These are phyloP conservation scores for Umbilicaria muhlenbergii DNA, from an alignment of 495 filamentous ascomycete species.

Conservation along the genomic window DNA sequence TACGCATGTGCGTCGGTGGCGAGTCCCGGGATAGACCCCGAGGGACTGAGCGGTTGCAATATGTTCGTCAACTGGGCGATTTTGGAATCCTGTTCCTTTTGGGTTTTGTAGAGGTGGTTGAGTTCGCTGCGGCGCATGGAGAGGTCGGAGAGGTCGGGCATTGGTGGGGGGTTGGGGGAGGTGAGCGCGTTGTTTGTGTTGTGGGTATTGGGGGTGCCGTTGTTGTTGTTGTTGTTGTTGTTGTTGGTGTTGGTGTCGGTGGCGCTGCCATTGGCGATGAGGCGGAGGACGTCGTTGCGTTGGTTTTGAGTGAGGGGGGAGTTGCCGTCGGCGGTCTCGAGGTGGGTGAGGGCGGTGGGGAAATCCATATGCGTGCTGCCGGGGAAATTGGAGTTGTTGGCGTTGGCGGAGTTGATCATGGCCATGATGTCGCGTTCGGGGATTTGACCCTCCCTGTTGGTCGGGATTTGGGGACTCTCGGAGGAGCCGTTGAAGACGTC, in stretches of 20 bases:
- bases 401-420: constrained; percentile 61
- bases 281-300: constrained; percentile 60
- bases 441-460: constrained; percentile 16
- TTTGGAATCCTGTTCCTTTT: constrained; percentile 53
- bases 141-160: constrained; percentile 47
- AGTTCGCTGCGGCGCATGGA: constrained; percentile 57
- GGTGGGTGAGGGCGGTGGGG: constrained; percentile 54
- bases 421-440: constrained; percentile 69
- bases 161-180: constrained; percentile 40
- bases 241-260: constrained; percentile 7
- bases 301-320: constrained; percentile 61
- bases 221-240: constrained; percentile 18
- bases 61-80: constrained; percentile 55
- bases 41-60: constrained; percentile 64
- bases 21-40: constrained; percentile 63
- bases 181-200: constrained; percentile 37
- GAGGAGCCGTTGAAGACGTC: constrained; percentile 10
- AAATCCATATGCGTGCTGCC: constrained; percentile 42
- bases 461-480: background rate
- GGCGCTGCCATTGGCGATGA: constrained; percentile 46
- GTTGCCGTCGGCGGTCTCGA: constrained; percentile 46
- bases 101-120: constrained; percentile 56
- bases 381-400: constrained; percentile 34
- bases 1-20: constrained; percentile 14
- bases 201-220: constrained; percentile 8